Percentiles rank a stretch among this genome's conserved stretches.
Conservation (phyloP, 2,329 filamentous ascomycete species). For the Colletotrichum phormii region DNA sequence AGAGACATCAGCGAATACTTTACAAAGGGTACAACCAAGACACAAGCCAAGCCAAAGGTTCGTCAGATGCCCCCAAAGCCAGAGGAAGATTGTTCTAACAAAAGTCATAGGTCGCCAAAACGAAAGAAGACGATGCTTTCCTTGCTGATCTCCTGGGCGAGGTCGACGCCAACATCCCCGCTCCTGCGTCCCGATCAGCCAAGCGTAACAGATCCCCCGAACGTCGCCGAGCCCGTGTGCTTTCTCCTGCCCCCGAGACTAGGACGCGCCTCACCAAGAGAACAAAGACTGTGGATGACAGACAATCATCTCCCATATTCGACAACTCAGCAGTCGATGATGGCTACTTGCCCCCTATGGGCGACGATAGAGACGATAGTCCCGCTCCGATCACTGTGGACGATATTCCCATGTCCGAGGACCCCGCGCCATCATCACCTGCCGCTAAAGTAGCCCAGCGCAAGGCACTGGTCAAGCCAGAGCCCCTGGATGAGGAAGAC, state of each 20-base stretch:
- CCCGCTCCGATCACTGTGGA: conserved; percentile 45
- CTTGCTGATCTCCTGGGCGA: conserved; percentile 86
- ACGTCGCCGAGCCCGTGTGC: conserved; percentile 80
- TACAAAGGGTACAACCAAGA: conserved; percentile 75
- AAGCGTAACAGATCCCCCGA: conserved; percentile 78
- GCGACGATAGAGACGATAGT: conserved; percentile 67
- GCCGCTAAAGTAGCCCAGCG: conserved; percentile 82
- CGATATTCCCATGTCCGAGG: conserved; percentile 79
- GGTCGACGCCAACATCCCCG: conserved; percentile 80
- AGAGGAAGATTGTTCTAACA: background rate
- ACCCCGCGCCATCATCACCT: conserved; percentile 88
- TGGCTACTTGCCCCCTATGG: conserved; percentile 61
- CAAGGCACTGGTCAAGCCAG: conserved; percentile 66
- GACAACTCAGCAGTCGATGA: conserved; percentile 67
- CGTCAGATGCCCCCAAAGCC: conserved; percentile 25
- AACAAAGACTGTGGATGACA: conserved; percentile 63
- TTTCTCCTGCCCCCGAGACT: conserved; percentile 77
- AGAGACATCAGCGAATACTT: conserved; percentile 97
- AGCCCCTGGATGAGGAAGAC: conserved; percentile 72
- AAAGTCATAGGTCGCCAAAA: conserved; percentile 72
- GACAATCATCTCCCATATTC: conserved; percentile 59
- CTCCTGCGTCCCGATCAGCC: conserved; percentile 65
- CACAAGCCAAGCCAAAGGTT: conserved; percentile 85
- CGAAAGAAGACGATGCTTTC: conserved; percentile 90
- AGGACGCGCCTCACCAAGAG: conserved; percentile 68